Evolutionary conservation across 305 asterid genomes (phyloP), one percentile per base, ranked within the genome.

Genomic region (Fraxinus paxiana): DNA sequence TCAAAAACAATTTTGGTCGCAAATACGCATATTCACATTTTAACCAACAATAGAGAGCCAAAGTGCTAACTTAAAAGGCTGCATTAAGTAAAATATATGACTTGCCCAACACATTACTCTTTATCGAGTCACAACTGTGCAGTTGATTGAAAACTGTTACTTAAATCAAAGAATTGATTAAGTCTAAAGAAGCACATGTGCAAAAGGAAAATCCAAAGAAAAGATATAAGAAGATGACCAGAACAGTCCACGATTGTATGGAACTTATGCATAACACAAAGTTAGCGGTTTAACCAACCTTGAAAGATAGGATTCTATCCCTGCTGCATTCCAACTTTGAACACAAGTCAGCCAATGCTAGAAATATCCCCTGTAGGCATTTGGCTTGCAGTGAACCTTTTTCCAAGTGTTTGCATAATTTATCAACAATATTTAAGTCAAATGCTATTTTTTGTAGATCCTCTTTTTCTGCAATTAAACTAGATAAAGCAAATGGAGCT

Each of bases 261-360:
- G 4, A 56, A 56, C 30, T 56, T 7, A 5, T 6, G 20, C 76
- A 67, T 56, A 72, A 56, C 85, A 75, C 85, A 75, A 15, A 41
- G 80, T 78, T 77, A 46, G 26, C 65, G 18, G 33, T 61, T 43
- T 20, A 85, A 82, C 92, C 56, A 76, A 93, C 97, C 96, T 91
- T 85, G 74, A 88, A 82, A 46, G 92, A 85, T 30, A 91, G 88
- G 81, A 90, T 86, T 82, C 81, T 90, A 24, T 91, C 91, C 88
- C 98, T 90, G 92, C 98, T 94, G 87, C 94, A 88, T 88, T 96
- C 99, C 89, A 92, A 82, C 87, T 79, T 91, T 77, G 97, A 91
- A 89, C 98, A 93, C 74, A 94, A 87, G 85, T 91, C 90, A 82
- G 90, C 92, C 88, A 96, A 84, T 33, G 96, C 97, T 78, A 92